phyloP scores from a whole-genome alignment of 2,329 filamentous ascomycete species.

The Colletotrichum tropicale region DNA sequence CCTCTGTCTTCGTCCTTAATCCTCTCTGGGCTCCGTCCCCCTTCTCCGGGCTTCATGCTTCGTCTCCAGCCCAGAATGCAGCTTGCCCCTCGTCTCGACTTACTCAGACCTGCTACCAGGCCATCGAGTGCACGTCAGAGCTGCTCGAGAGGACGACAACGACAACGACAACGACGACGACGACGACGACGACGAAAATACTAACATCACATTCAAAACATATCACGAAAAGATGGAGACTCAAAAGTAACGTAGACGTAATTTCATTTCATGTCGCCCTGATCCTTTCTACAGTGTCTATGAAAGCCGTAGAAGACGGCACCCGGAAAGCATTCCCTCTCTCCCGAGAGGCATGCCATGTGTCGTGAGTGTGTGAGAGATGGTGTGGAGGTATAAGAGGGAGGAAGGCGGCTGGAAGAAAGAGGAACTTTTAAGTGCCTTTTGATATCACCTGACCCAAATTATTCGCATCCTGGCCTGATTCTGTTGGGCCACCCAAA shows the following conservation, averaged over 20 bases:
- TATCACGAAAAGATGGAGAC: neutral
- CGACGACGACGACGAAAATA: neutral
- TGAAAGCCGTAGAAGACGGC: slow-evolving; percentile 22
- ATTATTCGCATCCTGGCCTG: slow-evolving; percentile 22
- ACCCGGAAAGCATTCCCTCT: slow-evolving; percentile 17
- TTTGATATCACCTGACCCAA: slow-evolving; percentile 23
- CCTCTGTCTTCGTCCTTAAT: too few species aligned
- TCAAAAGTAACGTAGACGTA: slow-evolving; percentile 16
- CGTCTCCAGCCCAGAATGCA: neutral
- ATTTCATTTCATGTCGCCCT: slow-evolving; percentile 26
- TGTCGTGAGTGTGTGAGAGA: slow-evolving; percentile 15
- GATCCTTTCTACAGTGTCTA: slow-evolving; percentile 25
- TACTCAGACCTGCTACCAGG: neutral
- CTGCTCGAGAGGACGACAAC: neutral
- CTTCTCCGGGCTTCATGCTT: neutral
- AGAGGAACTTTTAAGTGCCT: slow-evolving; percentile 24
- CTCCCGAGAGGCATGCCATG: slow-evolving; percentile 17
- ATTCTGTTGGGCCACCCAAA: slow-evolving; percentile 19
- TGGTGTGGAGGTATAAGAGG: slow-evolving; percentile 18
- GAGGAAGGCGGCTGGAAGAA: slow-evolving; percentile 18
- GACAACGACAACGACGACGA: neutral
- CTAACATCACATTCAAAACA: neutral
- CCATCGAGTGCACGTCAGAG: neutral
- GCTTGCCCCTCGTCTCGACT: neutral
- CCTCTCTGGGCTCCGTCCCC: neutral